These are phyloP conservation scores for Penicillium cinerascens DNA, from an alignment of 495 filamentous ascomycete species.

Conservation along the genomic window DNA sequence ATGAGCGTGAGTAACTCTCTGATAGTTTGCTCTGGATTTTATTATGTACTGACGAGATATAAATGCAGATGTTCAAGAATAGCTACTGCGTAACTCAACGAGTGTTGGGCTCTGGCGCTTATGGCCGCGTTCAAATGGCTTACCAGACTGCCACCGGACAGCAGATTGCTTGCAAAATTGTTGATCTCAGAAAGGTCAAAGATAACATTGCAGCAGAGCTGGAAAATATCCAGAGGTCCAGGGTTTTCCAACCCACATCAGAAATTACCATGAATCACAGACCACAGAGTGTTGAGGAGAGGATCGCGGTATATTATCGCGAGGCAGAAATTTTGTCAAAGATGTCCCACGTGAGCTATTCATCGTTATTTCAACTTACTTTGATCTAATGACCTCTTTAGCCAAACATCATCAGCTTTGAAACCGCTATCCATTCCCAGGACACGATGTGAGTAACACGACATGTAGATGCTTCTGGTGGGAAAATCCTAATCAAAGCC, in stretches of 20 bases:
- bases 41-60: not conserved
- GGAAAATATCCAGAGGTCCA: not conserved
- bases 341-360: conserved; percentile 54
- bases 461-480: not conserved
- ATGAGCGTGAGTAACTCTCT: conserved; percentile 22
- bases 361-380: not conserved
- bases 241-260: no score
- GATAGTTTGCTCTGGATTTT: not conserved
- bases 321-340: conserved; percentile 57
- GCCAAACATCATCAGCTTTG: conserved; percentile 60
- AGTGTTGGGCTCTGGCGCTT: conserved; percentile 47
- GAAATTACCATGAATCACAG: not conserved
- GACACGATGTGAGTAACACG: conserved; percentile 47
- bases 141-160: conserved; percentile 26
- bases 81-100: conserved; percentile 48
- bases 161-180: conserved; percentile 54
- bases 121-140: conserved; percentile 49
- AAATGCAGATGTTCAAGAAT: conserved; percentile 41
- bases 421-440: conserved; percentile 49
- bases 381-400: conserved; percentile 18
- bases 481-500: not conserved
- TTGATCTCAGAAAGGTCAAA: conserved; percentile 26
- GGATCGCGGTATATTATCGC: conserved; percentile 21
- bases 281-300: not conserved
- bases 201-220: not conserved